These are phyloP conservation scores for Vaccinium macrocarpon DNA, from an alignment of 148 eudicot species.

Conservation along the genomic window DNA sequence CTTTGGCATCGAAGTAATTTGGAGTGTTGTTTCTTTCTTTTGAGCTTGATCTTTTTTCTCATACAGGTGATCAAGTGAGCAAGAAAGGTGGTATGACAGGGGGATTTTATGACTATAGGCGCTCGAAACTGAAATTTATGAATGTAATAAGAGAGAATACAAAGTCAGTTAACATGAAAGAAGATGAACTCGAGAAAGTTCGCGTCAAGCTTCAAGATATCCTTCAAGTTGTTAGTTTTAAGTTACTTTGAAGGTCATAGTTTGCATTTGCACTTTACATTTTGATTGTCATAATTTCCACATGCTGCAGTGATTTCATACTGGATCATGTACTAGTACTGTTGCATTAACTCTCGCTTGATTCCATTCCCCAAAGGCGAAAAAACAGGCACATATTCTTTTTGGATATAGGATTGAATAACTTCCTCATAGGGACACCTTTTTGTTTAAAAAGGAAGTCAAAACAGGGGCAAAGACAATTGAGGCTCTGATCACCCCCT, in stretches of 20 bases:
- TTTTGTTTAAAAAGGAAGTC: not conserved
- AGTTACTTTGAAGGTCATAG: not conserved
- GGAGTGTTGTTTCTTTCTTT: conserved; percentile 12
- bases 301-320: not conserved
- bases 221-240: conserved; percentile 36
- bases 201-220: conserved; percentile 76
- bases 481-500: not conserved
- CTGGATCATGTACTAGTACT: not conserved
- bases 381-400: not conserved
- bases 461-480: not conserved
- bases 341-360: not conserved
- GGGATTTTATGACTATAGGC: conserved; percentile 89
- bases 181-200: conserved; percentile 60
- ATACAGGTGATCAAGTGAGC: conserved; percentile 97
- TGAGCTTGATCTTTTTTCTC: conserved; percentile 20
- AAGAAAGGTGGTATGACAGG: conserved; percentile 99
- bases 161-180: conserved; percentile 44
- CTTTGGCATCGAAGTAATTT: not conserved
- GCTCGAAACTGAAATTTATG: conserved; percentile 91
- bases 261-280: not conserved
- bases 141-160: conserved; percentile 62
- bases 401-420: not conserved
- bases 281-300: not conserved
- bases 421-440: not conserved
- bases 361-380: not conserved